Evolutionary conservation across 2,329 filamentous ascomycete species (phyloP), one percentile per base, ranked within the genome.

Genomic region (Fusarium sp.): DNA sequence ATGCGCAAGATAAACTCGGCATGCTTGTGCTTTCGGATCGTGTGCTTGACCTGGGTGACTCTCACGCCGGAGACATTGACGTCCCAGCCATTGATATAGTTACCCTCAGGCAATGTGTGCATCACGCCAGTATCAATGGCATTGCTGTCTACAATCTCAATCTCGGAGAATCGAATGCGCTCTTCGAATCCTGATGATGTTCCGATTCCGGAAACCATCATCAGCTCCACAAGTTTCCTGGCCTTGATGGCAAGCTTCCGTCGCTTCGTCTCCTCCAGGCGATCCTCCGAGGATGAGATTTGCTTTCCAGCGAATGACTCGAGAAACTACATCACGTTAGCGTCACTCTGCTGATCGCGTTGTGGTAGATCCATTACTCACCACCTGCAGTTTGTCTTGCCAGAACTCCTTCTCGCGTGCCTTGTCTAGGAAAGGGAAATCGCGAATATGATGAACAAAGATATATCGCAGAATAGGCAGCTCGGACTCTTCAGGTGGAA

Each of bases 371-470:
- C 27, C 32, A 56, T 58, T 45, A 90, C 92, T 73, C 82, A 97
- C 93, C 78, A 94, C 89, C 84, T 99, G 96, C 65, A 99, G 84
- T 80, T 97, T 98, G 78, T 98, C 94, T 82, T 99, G 96, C 96
- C 96, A 99, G 77, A 99, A 99, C 82, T 99, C 96, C 87, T 98
- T 97, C 86, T 99, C 96, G 77, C 89, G 92, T 23, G 96, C 96
- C 85, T 97, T 93, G 81, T 99, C 94, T 69, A 99, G 88, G 78
- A 99, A 99, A 2, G 96, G 96, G 76, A 99, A 99, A 76, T 98
- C 97, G 76, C 96, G 93, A 63, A 99, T 90, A 89, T 98, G 94
- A 78, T 98, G 92, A 57, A 98, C 96, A 78, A 99, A 99, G 77
- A 99, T 97, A 82, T 96, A 98, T 71, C 96, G 89, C 66, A 99